Conservation (phyloP, 1,139 yeast genomes). For the Keqinozyma sinolaborantium region DNA sequence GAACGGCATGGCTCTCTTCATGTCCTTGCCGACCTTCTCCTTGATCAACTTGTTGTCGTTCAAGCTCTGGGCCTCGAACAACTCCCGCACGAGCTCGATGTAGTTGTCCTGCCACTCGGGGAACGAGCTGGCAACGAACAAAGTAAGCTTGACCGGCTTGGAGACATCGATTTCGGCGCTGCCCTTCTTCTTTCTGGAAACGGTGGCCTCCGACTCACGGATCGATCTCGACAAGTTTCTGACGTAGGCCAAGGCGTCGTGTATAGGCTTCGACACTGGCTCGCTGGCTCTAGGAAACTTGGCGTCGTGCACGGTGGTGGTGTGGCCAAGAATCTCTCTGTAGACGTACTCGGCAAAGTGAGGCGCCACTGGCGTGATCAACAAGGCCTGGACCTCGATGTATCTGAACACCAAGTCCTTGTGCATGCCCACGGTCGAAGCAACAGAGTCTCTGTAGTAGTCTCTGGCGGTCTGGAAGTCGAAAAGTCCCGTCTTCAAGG, state of each 20-base stretch:
- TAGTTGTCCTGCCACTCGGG: slow-evolving; percentile 96
- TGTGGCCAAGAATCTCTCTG: slow-evolving; percentile 69
- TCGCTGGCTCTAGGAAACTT: slow-evolving; percentile 71
- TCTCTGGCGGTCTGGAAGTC: slow-evolving; percentile 96
- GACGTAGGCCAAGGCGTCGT: slow-evolving; percentile 74
- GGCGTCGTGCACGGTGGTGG: slow-evolving; percentile 66
- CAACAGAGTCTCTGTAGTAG: slow-evolving; percentile 83
- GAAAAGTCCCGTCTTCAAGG: slow-evolving; percentile 85
- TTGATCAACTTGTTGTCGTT: slow-evolving; percentile 61
- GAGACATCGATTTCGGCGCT: slow-evolving; percentile 68
- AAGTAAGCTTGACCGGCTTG: slow-evolving; percentile 67
- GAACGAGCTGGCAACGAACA: slow-evolving; percentile 76
- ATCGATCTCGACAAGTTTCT: slow-evolving; percentile 75
- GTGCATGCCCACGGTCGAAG: slow-evolving; percentile 68
- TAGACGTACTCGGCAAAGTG: slow-evolving; percentile 91
- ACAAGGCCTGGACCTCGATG: slow-evolving; percentile 79
- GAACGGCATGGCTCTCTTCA: slow-evolving; percentile 98
- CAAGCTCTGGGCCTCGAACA: slow-evolving; percentile 62
- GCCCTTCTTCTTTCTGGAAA: slow-evolving; percentile 88
- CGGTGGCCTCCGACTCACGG: slow-evolving; percentile 89
- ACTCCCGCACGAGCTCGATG: slow-evolving; percentile 77
- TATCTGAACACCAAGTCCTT: slow-evolving; percentile 75
- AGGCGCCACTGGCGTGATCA: slow-evolving; percentile 92
- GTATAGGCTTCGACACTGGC: slow-evolving; percentile 57
- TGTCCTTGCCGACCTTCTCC: slow-evolving; percentile 67